Percentiles rank a stretch among this genome's conserved stretches.
phyloP scores from a whole-genome alignment of 495 filamentous ascomycete genomes.

The Letharia columbiana region DNA sequence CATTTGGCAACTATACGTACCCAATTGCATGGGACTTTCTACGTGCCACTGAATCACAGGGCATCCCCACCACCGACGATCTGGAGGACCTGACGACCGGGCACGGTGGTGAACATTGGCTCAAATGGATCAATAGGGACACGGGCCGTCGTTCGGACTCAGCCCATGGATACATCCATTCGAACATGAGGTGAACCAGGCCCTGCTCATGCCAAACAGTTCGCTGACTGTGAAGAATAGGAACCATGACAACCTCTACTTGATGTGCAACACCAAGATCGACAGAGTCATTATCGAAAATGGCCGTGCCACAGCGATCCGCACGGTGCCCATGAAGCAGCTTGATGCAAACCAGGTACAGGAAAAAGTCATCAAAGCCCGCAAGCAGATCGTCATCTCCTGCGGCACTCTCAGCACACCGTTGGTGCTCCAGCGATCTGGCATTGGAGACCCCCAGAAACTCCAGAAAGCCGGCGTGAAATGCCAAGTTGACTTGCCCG shows the following conservation, averaged over 20 bases:
- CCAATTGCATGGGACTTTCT: slow-evolving; percentile 73
- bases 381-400: slow-evolving; percentile 73
- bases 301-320: slow-evolving; percentile 55
- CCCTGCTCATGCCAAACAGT: not conserved
- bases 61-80: slow-evolving; percentile 63
- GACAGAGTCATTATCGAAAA: slow-evolving; percentile 72
- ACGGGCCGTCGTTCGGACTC: slow-evolving; percentile 50
- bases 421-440: slow-evolving; percentile 67
- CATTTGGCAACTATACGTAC: slow-evolving; percentile 68
- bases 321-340: slow-evolving; percentile 47
- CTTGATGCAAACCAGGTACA: slow-evolving; percentile 40
- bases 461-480: slow-evolving; percentile 60
- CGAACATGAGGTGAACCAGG: slow-evolving; percentile 42
- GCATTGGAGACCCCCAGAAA: slow-evolving; percentile 64
- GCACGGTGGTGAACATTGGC: slow-evolving; percentile 36
- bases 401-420: slow-evolving; percentile 73
- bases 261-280: slow-evolving; percentile 74
- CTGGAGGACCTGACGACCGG: slow-evolving; percentile 57
- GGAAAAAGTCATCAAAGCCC: slow-evolving; percentile 54
- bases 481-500: slow-evolving; percentile 68
- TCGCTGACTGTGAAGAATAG: slow-evolving; percentile 1
- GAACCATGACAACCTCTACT: slow-evolving; percentile 60
- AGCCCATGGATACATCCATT: slow-evolving; percentile 69
- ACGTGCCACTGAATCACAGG: slow-evolving; percentile 67
- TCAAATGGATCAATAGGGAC: slow-evolving; percentile 57